phyloP scores from a whole-genome alignment of 78 protist species.

The Speleostelium caveatum region DNA sequence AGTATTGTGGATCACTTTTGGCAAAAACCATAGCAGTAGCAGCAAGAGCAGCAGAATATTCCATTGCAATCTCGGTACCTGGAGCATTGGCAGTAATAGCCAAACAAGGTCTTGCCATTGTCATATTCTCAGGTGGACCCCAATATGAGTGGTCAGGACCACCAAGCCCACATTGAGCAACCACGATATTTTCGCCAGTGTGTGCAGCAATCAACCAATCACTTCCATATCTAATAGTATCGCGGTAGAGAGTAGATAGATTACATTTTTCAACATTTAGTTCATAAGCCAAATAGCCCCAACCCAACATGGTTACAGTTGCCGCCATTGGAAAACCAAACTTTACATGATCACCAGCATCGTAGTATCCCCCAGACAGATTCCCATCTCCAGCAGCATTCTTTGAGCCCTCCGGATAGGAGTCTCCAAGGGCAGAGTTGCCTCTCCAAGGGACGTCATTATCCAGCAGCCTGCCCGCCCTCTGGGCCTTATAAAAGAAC shows the following conservation, averaged over 20 bases:
- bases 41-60: conserved; percentile 45
- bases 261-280: conserved; percentile 28
- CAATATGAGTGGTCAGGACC: conserved; percentile 43
- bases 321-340: conserved; percentile 62
- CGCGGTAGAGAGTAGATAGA: conserved; percentile 3
- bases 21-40: conserved; percentile 17
- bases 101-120: conserved; percentile 45
- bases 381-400: conserved; percentile 41
- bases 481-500: conserved; percentile 32
- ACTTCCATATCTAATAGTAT: conserved; percentile 49
- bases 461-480: conserved; percentile 62
- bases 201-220: conserved; percentile 75
- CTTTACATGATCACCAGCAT: conserved; percentile 76
- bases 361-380: conserved; percentile 52
- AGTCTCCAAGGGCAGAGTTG: conserved; percentile 25
- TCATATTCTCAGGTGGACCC: conserved; percentile 71
- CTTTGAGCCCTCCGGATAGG: not conserved
- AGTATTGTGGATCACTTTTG: conserved; percentile 6
- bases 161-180: conserved; percentile 47
- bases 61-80: conserved; percentile 69
- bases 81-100: conserved; percentile 2
- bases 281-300: conserved; percentile 49
- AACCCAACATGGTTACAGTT: conserved; percentile 72
- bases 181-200: conserved; percentile 19
- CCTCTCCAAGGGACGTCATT: conserved; percentile 73